Conservation (phyloP, 1,284 basidiomycete species). For the Boletellus deceptivus region DNA sequence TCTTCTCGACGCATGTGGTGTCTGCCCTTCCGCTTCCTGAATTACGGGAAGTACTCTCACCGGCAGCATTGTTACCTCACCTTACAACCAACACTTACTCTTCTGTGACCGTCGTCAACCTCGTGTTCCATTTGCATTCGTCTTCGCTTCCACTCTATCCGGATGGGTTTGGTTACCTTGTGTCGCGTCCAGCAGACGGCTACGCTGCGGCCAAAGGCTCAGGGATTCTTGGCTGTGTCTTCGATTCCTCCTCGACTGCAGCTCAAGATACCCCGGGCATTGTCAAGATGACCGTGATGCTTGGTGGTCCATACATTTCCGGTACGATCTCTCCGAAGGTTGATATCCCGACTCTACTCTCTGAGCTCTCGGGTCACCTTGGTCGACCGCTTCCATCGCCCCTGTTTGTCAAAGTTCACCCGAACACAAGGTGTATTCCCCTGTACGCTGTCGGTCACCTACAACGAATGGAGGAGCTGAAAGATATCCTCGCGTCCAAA, state of each 20-base stretch:
- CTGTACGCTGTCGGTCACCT: conserved; percentile 76
- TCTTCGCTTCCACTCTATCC: conserved; percentile 56
- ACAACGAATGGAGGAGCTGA: conserved; percentile 64
- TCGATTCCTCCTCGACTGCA: conserved; percentile 76
- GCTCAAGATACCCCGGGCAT: conserved; percentile 56
- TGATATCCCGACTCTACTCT: conserved; percentile 31
- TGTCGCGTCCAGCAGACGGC: conserved; percentile 68
- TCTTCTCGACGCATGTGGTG: conserved; percentile 55
- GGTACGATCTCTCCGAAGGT: conserved; percentile 13
- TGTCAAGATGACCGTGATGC: conserved; percentile 87
- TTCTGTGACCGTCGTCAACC: conserved; percentile 70
- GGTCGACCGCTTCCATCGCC: conserved; percentile 55
- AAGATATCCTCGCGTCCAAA: conserved; percentile 39
- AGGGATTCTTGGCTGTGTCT: conserved; percentile 78
- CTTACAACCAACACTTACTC: conserved; percentile 59
- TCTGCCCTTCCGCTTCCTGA: conserved; percentile 72
- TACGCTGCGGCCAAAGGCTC: conserved; percentile 43
- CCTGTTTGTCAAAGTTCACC: conserved; percentile 51
- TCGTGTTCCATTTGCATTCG: conserved; percentile 64
- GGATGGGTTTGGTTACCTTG: conserved; percentile 90
- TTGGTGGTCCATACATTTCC: conserved; percentile 68
- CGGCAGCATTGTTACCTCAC: conserved; percentile 40
- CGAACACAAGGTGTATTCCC: conserved; percentile 80
- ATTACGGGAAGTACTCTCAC: conserved; percentile 54
- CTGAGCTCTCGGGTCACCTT: conserved; percentile 52